A percentile compares a stretch with the other conserved stretches of the same genome.
These are phyloP conservation scores for Sutorius eximius DNA, from an alignment of 1,284 basidiomycete species.

Conservation along the genomic window DNA sequence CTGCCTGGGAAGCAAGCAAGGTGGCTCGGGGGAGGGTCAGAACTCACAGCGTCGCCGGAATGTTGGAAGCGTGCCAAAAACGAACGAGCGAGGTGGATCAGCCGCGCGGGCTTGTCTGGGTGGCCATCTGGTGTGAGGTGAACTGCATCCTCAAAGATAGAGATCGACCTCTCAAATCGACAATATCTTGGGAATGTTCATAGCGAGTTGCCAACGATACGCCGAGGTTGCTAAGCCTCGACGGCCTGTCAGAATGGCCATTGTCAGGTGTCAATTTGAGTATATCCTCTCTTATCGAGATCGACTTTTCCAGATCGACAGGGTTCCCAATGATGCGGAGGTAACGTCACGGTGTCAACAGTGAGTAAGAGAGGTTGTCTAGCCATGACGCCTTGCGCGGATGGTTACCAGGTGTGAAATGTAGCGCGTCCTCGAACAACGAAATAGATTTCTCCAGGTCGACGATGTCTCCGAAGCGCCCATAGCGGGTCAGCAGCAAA, in stretches of 20 bases:
- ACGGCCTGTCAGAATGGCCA: neutral
- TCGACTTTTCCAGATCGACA: neutral
- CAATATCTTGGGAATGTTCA: no score
- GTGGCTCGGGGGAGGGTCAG: neutral
- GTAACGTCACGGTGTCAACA: neutral
- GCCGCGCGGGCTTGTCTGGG: accelerated
- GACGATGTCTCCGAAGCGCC: neutral
- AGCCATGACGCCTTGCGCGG: neutral
- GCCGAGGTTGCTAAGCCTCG: no score
- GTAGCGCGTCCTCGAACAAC: no score
- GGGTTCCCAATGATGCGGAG: neutral
- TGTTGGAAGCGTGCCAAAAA: neutral
- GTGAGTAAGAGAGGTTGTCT: neutral
- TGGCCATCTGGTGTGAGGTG: neutral
- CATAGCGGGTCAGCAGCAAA: neutral
- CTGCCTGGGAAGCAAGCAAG: neutral
- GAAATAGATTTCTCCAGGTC: neutral
- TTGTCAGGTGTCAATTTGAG: neutral
- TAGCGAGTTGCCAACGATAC: no score
- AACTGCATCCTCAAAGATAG: no score
- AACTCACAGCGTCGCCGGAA: neutral
- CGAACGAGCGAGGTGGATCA: neutral
- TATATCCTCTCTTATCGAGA: neutral
- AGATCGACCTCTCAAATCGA: neutral
- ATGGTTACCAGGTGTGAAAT: neutral